These are phyloP conservation scores for Fusarium azukiicola DNA, from an alignment of 2,329 filamentous ascomycete genomes.

Conservation along the genomic window DNA sequence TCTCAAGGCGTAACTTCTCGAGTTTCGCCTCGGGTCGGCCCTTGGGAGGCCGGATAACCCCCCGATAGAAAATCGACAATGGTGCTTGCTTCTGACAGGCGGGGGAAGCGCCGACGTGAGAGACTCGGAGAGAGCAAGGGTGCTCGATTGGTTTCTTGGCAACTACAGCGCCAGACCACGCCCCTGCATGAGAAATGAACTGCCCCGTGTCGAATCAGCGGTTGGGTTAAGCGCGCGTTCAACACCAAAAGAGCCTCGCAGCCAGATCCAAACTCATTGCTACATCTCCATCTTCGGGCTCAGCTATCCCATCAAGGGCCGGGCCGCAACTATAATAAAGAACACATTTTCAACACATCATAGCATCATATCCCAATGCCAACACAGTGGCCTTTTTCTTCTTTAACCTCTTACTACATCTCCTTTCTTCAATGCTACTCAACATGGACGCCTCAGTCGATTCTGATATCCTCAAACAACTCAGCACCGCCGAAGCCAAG, in stretches of 20 bases:
- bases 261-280: background rate
- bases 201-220: background rate
- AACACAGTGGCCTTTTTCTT: too few relatives aligned
- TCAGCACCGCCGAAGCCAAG: slow-evolving; percentile 68
- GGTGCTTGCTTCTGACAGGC: too few relatives aligned
- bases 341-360: too few relatives aligned
- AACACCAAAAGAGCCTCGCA: background rate
- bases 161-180: background rate
- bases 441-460: slow-evolving; percentile 44
- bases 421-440: background rate
- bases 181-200: slow-evolving; percentile 13
- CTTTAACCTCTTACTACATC: background rate
- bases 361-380: too few relatives aligned
- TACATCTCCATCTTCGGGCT: background rate
- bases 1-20: too few relatives aligned
- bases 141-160: background rate
- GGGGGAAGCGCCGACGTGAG: too few relatives aligned
- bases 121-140: background rate
- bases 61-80: too few relatives aligned
- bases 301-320: too few relatives aligned
- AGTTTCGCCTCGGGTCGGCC: too few relatives aligned
- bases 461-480: slow-evolving; percentile 48
- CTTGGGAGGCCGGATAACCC: too few relatives aligned
- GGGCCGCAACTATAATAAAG: too few relatives aligned
- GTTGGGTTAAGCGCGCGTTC: background rate